Percentiles rank a stretch among this genome's conserved stretches.
phyloP scores from a whole-genome alignment of 2,329 filamentous ascomycete genomes.

The Rosellinia necatrix region DNA sequence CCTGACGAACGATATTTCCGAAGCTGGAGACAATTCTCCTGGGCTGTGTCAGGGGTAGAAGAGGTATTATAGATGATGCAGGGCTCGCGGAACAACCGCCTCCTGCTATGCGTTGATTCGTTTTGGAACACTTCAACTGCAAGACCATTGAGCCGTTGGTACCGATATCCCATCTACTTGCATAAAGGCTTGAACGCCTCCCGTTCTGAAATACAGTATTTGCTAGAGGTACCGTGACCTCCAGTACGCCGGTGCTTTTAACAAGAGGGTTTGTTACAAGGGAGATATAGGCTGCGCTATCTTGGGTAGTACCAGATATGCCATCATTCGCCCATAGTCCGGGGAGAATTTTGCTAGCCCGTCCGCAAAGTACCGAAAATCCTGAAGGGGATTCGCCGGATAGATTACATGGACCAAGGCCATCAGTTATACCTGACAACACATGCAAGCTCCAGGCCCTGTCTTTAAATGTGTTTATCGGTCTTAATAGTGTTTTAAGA shows the following conservation, averaged over 20 bases:
- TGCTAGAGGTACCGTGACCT: constrained; percentile 67
- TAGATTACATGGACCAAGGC: constrained; percentile 48
- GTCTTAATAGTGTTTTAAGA: constrained; percentile 34
- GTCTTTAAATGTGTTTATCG: background rate
- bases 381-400: constrained; percentile 46
- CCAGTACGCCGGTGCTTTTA: constrained; percentile 31
- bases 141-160: constrained; percentile 33
- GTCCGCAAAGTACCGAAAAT: constrained; percentile 57
- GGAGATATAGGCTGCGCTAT: constrained; percentile 48
- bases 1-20: constrained; percentile 76
- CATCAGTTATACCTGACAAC: constrained; percentile 61
- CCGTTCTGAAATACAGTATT: constrained; percentile 80
- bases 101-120: constrained; percentile 43
- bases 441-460: constrained; percentile 47
- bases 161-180: constrained; percentile 45
- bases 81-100: constrained; percentile 26
- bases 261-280: constrained; percentile 44
- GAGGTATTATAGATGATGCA: constrained; percentile 43
- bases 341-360: constrained; percentile 48
- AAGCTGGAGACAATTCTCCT: constrained; percentile 68
- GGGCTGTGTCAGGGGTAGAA: constrained; percentile 67
- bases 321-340: constrained; percentile 47
- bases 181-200: constrained; percentile 60
- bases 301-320: constrained; percentile 37
- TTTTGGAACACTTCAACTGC: constrained; percentile 42